Conservation (phyloP, 345 rosid species). For the Arabidopsis suecica region DNA sequence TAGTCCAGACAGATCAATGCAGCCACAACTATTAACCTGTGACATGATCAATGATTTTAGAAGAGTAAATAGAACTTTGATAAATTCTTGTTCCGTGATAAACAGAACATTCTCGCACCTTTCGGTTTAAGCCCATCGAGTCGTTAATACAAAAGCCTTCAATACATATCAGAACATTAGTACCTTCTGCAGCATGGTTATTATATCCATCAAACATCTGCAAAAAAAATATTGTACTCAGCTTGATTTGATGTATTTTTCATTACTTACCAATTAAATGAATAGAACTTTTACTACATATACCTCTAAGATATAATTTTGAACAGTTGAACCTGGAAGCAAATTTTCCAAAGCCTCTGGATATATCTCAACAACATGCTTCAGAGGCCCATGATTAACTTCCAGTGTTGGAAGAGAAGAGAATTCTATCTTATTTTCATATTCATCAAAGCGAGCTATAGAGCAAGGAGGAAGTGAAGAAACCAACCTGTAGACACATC, state of each 20-base stretch:
- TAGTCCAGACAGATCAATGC: slow-evolving; percentile 62
- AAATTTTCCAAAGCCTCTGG: slow-evolving; percentile 36
- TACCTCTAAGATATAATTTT: slow-evolving; percentile 62
- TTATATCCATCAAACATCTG: slow-evolving; percentile 64
- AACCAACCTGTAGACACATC: slow-evolving; percentile 59
- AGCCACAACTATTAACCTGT: slow-evolving; percentile 64
- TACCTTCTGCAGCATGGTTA: slow-evolving; percentile 56
- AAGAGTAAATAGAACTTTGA: neutral
- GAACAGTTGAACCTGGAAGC: slow-evolving; percentile 52
- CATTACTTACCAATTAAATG: neutral
- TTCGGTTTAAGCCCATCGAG: slow-evolving; percentile 40
- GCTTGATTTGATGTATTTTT: neutral
- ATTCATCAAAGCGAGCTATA: slow-evolving; percentile 59
- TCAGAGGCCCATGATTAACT: slow-evolving; percentile 60
- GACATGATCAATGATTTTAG: slow-evolving; percentile 13
- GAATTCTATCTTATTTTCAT: too few species aligned
- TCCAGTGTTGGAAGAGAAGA: too few species aligned
- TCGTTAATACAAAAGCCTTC: slow-evolving; percentile 58
- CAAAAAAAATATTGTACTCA: neutral
- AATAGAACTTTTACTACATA: neutral
- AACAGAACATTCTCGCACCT: slow-evolving; percentile 46
- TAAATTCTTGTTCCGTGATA: neutral
- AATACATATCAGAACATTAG: slow-evolving; percentile 48
- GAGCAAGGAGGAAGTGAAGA: slow-evolving; percentile 44
- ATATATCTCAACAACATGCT: slow-evolving; percentile 38